Conservation (phyloP, 352 stramenopile genomes). For the Globisporangium recalcitrans region DNA sequence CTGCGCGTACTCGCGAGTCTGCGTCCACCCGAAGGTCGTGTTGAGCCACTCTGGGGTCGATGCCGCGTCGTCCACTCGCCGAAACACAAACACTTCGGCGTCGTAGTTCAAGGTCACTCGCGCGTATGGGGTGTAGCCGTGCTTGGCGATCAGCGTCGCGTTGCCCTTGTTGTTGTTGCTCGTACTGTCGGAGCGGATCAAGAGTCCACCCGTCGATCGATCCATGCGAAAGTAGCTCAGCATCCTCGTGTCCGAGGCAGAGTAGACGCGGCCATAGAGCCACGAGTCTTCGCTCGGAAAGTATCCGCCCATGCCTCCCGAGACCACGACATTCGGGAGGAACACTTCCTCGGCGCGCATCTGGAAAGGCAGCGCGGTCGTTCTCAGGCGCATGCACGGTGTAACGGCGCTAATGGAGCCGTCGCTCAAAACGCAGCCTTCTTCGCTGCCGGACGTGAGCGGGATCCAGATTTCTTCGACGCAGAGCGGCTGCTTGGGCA, state of each 20-base stretch:
- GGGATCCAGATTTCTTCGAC: conserved; percentile 78
- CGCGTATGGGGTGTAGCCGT: conserved; percentile 54
- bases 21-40: conserved; percentile 45
- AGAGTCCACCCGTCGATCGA: conserved; percentile 48
- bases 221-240: conserved; percentile 80
- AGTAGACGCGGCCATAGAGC: conserved; percentile 68
- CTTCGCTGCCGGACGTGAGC: conserved; percentile 25
- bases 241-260: conserved; percentile 55
- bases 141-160: conserved; percentile 34
- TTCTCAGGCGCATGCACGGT: conserved; percentile 68
- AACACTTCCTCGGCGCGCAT: conserved; percentile 65
- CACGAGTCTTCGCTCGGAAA: conserved; percentile 51
- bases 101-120: conserved; percentile 74
- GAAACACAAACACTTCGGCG: conserved; percentile 71
- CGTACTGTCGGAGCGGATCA: conserved; percentile 58
- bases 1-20: conserved; percentile 65
- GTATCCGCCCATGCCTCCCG: conserved; percentile 70
- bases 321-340: conserved; percentile 37
- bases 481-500: conserved; percentile 60
- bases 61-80: conserved; percentile 42
- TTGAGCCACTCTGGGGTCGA: conserved; percentile 68
- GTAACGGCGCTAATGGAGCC: conserved; percentile 9
- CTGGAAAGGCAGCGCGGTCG: conserved; percentile 72
- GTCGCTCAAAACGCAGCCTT: conserved; percentile 1
- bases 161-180: conserved; percentile 82